These are phyloP conservation scores for Tetradesmus obliquus DNA, from an alignment of 139 green algal species.

Conservation along the genomic window DNA sequence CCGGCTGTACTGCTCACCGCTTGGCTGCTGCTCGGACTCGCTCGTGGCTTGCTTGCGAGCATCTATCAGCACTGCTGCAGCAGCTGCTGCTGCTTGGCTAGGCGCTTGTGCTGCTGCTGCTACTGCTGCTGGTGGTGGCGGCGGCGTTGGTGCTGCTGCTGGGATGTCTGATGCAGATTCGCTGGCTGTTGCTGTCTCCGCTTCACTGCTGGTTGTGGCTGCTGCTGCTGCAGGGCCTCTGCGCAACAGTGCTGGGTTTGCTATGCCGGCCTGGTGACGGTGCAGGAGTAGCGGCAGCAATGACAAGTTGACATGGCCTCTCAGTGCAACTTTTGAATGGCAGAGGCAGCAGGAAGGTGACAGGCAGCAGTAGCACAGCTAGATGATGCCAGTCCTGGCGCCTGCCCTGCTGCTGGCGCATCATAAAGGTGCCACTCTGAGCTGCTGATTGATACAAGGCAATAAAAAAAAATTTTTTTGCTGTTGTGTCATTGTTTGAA, in stretches of 20 bases:
- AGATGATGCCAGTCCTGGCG: too few species aligned
- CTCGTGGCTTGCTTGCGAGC: conserved; percentile 1
- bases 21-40: conserved; percentile 29
- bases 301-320: not conserved
- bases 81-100: conserved; percentile 19
- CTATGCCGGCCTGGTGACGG: not conserved
- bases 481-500: too few species aligned
- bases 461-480: too few species aligned
- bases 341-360: too few species aligned
- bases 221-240: conserved; percentile 10
- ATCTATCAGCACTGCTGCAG: conserved; percentile 19
- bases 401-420: too few species aligned
- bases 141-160: not conserved
- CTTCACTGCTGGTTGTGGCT: not conserved
- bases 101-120: not conserved
- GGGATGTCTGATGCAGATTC: conserved; percentile 11
- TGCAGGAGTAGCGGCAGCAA: not conserved
- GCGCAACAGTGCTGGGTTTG: not conserved
- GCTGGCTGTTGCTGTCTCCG: conserved; percentile 15
- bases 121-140: conserved; percentile 5
- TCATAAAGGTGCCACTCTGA: too few species aligned
- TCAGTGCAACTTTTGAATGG: too few species aligned
- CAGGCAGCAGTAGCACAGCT: too few species aligned
- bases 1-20: conserved; percentile 7
- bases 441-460: too few species aligned